A percentile compares a stretch with the other conserved stretches of the same genome.
phyloP scores from a whole-genome alignment of 495 filamentous ascomycete species.

The Saxophila tyrrhenica region DNA sequence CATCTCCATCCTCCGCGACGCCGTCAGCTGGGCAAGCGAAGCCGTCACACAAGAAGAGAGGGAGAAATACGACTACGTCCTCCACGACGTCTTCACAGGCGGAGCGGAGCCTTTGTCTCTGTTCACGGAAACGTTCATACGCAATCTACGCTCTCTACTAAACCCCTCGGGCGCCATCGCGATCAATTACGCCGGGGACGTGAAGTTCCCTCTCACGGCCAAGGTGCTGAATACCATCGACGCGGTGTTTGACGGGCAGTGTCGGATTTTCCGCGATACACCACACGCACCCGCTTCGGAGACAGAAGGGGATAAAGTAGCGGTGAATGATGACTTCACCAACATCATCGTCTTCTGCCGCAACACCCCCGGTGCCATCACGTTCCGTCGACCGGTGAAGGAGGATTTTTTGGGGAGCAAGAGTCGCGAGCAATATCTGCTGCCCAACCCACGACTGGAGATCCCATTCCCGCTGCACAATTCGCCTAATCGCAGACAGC shows the following conservation, averaged over 20 bases:
- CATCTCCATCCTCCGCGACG: slow-evolving; percentile 70
- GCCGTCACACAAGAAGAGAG: slow-evolving; percentile 19
- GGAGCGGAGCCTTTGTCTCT: slow-evolving; percentile 75
- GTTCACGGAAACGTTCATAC: slow-evolving; percentile 76
- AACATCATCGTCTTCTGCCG: slow-evolving; percentile 83
- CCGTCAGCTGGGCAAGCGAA: slow-evolving; percentile 52
- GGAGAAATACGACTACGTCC: slow-evolving; percentile 67
- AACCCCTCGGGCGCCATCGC: slow-evolving; percentile 74
- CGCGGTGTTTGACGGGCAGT: slow-evolving; percentile 49
- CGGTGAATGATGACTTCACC: slow-evolving; percentile 51
- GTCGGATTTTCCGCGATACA: slow-evolving; percentile 74
- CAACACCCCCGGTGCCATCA: slow-evolving; percentile 38
- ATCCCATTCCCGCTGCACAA: slow-evolving; percentile 33
- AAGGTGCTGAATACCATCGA: slow-evolving; percentile 63
- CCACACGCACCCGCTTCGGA: slow-evolving; percentile 34
- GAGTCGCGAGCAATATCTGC: slow-evolving; percentile 53
- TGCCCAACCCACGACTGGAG: slow-evolving; percentile 63
- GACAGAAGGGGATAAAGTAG: background rate
- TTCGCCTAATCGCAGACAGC: background rate
- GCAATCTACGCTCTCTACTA: slow-evolving; percentile 54
- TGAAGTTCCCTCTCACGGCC: slow-evolving; percentile 48
- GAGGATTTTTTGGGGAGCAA: slow-evolving; percentile 63
- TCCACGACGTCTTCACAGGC: slow-evolving; percentile 98
- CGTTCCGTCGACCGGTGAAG: slow-evolving; percentile 55
- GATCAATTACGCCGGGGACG: slow-evolving; percentile 96